Percentiles rank a stretch among this genome's conserved stretches.
These are phyloP conservation scores for Hortaea werneckii DNA, from an alignment of 2,329 filamentous ascomycete species.

Conservation along the genomic window DNA sequence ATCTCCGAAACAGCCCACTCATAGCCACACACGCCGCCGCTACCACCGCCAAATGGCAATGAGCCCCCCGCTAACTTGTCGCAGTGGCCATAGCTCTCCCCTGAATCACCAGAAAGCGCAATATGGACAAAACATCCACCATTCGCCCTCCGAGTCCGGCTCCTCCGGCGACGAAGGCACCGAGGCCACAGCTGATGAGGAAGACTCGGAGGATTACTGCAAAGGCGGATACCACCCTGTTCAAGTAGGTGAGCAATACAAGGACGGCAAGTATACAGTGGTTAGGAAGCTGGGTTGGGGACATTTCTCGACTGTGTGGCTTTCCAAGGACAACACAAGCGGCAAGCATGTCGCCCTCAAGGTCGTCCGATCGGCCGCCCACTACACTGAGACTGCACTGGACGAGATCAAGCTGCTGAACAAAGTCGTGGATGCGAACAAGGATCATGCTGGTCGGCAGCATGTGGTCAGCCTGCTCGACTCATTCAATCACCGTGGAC, in stretches of 20 bases:
- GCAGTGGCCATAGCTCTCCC: slow-evolving; percentile 16
- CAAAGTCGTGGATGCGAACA: slow-evolving; percentile 91
- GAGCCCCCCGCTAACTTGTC: slow-evolving; percentile 15
- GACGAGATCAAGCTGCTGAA: slow-evolving; percentile 98
- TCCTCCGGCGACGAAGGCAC: slow-evolving; percentile 66
- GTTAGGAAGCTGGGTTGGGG: slow-evolving; percentile 97
- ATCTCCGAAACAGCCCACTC: no score
- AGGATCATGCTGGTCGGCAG: slow-evolving; percentile 82
- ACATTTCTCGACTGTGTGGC: slow-evolving; percentile 95
- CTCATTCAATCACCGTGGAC: slow-evolving; percentile 95
- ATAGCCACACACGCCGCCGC: no score
- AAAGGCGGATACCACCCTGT: slow-evolving; percentile 98
- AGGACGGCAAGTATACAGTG: slow-evolving; percentile 91
- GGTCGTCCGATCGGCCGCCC: slow-evolving; percentile 91
- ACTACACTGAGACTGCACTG: slow-evolving; percentile 97
- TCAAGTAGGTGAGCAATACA: slow-evolving; percentile 88
- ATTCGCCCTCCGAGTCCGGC: slow-evolving; percentile 54
- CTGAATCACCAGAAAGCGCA: slow-evolving; percentile 26
- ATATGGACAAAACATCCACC: slow-evolving; percentile 49
- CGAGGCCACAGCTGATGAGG: slow-evolving; percentile 92
- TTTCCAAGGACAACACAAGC: slow-evolving; percentile 71
- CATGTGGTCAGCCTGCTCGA: slow-evolving; percentile 94
- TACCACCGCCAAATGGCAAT: neutral
- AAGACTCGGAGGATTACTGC: slow-evolving; percentile 98
- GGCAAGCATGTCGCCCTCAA: slow-evolving; percentile 95